phyloP scores from a whole-genome alignment of 2,329 filamentous ascomycete genomes.

The Botrytis hyacinthi region DNA sequence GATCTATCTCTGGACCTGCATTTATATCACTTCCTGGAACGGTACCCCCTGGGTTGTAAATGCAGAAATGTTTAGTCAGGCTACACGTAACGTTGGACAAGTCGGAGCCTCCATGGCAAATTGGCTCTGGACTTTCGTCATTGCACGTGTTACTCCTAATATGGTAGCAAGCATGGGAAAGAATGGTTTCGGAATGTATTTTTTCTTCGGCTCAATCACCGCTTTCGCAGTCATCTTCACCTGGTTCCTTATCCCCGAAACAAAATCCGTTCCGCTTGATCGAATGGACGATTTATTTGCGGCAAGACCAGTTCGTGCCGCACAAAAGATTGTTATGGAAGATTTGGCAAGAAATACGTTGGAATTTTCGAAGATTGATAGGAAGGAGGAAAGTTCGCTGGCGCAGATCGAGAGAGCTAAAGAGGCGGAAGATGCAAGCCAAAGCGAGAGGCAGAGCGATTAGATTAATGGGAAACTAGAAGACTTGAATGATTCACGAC shows the following conservation, averaged over 20 bases:
- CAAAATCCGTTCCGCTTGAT: slow-evolving; percentile 63
- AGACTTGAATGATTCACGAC: not conserved
- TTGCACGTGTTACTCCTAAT: slow-evolving; percentile 28
- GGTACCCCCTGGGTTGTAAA: slow-evolving; percentile 34
- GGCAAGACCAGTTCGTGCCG: slow-evolving; percentile 26
- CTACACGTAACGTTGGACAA: slow-evolving; percentile 30
- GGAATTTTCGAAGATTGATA: slow-evolving; percentile 27
- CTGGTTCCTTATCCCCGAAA: slow-evolving; percentile 64
- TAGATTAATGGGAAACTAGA: not conserved
- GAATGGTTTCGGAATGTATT: slow-evolving; percentile 30
- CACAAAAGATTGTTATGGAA: slow-evolving; percentile 32
- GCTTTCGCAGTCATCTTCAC: slow-evolving; percentile 56
- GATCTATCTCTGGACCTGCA: slow-evolving; percentile 22
- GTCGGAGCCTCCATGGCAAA: slow-evolving; percentile 28
- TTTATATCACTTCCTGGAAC: slow-evolving; percentile 34
- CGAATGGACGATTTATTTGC: slow-evolving; percentile 62
- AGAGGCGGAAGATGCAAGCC: not conserved
- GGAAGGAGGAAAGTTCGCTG: not conserved
- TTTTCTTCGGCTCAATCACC: slow-evolving; percentile 53
- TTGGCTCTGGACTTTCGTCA: slow-evolving; percentile 29
- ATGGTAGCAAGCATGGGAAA: slow-evolving; percentile 24
- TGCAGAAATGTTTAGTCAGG: slow-evolving; percentile 31
- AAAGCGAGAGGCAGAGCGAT: not conserved
- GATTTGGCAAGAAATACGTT: slow-evolving; percentile 31
- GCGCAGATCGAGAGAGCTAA: not conserved